Base-by-base conservation (phyloP, 768 basidiomycete genomes). In the Coprinopsis sp. region DNA sequence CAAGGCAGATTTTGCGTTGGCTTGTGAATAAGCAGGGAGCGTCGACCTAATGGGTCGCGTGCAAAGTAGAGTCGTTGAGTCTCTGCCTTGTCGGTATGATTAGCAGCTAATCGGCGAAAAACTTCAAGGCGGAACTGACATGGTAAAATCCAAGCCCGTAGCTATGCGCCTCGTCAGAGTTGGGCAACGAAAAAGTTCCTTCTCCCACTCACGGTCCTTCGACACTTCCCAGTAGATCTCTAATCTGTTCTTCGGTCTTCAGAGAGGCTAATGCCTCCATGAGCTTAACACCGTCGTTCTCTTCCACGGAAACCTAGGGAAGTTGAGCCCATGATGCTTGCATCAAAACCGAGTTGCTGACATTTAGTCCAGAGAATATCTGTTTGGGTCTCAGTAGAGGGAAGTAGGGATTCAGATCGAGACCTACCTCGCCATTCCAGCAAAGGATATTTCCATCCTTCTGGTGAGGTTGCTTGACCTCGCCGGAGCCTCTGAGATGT, bases 61-160 rank as follows among this genome's bases (percentile, higher is more conserved):
- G 75, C 85, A 57, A 85, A 91, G 64, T 79, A 87, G 7, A 95
- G 55, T 25, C 62, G 72, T 24, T 66, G 60, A 6, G 72, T 66
- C 36, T 52, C 33, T 42, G 60, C 64, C 82, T 84, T 33, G 38
- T 51, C 47, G 49, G 53, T n/a, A 1, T 44, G n/a, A 25, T 14
- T 38, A 25, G 6, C 3, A 29, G 27, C n/a, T 18, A 5, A 19
- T 21, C 10, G 29, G 14, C 21, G 45, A 7, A 21, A 33, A 27
- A 22, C 29, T n/a, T n/a, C 11, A 23, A 14, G 30, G 31, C 29
- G n/a, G 39, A 25, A 45, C 79, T 42, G 59, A 87, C 90, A 56
- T 87, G 76, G 59, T 83, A 91, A 59, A 80, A 90, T 1, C 83
- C 79, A 53, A 92, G 82, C 0, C 89, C 90, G 62, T 91, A 90